phyloP scores from a whole-genome alignment of 2,329 filamentous ascomycete species.

The Aspergillus unguis region DNA sequence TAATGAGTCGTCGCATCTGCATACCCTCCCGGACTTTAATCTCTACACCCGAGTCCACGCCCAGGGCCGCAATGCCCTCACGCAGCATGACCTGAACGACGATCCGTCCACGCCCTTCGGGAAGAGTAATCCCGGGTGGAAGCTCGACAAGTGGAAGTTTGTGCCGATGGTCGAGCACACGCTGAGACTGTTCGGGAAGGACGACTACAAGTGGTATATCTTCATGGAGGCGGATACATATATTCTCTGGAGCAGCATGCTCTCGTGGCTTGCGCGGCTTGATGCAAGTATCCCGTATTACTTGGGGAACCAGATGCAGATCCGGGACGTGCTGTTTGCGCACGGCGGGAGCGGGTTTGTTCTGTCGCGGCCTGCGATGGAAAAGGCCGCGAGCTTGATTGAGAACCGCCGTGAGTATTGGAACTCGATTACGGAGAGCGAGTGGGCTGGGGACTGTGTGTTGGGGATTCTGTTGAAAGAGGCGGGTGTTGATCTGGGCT shows the following conservation, averaged over 20 bases:
- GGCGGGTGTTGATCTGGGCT: constrained; percentile 40
- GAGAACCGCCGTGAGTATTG: constrained; percentile 38
- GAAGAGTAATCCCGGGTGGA: constrained; percentile 45
- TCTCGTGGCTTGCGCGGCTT: constrained; percentile 50
- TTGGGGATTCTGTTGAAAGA: constrained; percentile 45
- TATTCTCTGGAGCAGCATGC: constrained; percentile 50
- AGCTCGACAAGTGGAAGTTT: constrained; percentile 57
- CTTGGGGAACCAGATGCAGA: constrained; percentile 53
- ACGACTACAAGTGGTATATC: constrained; percentile 50
- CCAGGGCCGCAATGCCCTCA: constrained; percentile 41
- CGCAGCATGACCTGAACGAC: constrained; percentile 25
- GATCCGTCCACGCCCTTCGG: constrained; percentile 33
- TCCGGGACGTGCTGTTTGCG: constrained; percentile 47
- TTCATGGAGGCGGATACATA: constrained; percentile 59
- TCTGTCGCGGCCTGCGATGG: constrained; percentile 48
- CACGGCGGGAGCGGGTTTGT: constrained; percentile 53
- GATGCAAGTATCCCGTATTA: constrained; percentile 48
- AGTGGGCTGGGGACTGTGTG: constrained; percentile 50
- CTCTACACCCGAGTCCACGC: constrained; percentile 48
- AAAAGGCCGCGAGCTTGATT: constrained; percentile 36
- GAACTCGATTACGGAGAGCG: constrained; percentile 40
- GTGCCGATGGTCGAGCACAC: constrained; percentile 52
- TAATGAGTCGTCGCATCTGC: constrained; percentile 39
- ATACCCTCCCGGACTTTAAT: constrained; percentile 45
- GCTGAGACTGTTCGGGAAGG: constrained; percentile 12